phyloP scores from a whole-genome alignment of 2,329 filamentous ascomycete species.

The Trichoderma polysporum region DNA sequence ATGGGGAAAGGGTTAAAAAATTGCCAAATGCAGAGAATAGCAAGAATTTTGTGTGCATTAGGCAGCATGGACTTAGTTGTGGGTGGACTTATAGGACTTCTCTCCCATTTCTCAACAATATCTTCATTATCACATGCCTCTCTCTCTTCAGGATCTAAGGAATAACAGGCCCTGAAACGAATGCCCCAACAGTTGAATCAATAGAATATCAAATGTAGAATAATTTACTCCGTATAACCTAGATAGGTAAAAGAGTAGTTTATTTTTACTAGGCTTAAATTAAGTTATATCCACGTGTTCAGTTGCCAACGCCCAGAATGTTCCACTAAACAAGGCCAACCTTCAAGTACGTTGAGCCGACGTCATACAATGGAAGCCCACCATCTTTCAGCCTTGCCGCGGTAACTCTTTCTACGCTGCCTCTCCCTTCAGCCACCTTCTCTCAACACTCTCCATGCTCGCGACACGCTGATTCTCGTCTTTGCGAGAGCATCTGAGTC shows the following conservation, averaged over 20 bases:
- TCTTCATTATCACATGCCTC: not conserved
- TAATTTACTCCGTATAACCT: not conserved
- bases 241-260: not conserved
- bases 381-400: conserved; percentile 4
- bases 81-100: not conserved
- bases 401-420: not conserved
- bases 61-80: no score
- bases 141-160: not conserved
- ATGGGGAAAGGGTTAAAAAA: not conserved
- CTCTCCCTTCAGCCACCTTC: not conserved
- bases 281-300: not conserved
- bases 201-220: not conserved
- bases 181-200: not conserved
- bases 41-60: no score
- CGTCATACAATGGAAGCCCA: conserved; percentile 8
- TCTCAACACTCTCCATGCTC: not conserved
- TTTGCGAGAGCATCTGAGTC: not conserved
- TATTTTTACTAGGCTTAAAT: not conserved
- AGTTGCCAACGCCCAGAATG: not conserved
- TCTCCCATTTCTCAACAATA: not conserved
- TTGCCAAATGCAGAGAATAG: no score
- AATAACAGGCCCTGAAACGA: no score
- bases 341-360: conserved; percentile 4
- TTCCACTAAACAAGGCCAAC: not conserved
- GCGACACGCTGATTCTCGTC: not conserved